Conservation (phyloP, 805 yeast species). For the Saturnispora serradocipensis region DNA sequence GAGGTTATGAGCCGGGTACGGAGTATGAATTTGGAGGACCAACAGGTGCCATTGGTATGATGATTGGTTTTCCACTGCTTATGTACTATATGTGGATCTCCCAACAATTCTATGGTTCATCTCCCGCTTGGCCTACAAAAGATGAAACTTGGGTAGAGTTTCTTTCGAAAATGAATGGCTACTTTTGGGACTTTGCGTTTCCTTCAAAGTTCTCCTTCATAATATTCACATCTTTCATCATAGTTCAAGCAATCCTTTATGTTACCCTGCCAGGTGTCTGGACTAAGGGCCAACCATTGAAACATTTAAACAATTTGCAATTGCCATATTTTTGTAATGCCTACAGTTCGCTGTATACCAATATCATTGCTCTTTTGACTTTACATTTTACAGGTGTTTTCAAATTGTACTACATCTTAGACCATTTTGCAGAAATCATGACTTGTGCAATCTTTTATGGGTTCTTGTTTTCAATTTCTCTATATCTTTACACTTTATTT, state of each 20-base stretch:
- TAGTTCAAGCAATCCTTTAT: conserved; percentile 64
- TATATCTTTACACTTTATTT: conserved; percentile 60
- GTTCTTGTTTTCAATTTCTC: conserved; percentile 50
- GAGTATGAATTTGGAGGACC: conserved; percentile 95
- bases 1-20: conserved; percentile 4
- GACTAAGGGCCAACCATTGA: conserved; percentile 91
- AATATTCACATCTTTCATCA: conserved; percentile 61
- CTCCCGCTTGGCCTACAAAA: conserved; percentile 56
- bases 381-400: conserved; percentile 71
- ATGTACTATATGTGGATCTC: conserved; percentile 98
- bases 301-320: conserved; percentile 69
- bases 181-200: conserved; percentile 43
- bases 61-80: conserved; percentile 81
- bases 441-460: conserved; percentile 82
- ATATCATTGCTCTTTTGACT: conserved; percentile 45
- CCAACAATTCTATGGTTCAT: conserved; percentile 70
- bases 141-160: conserved; percentile 49
- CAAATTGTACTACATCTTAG: conserved; percentile 66
- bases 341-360: conserved; percentile 67
- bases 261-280: conserved; percentile 85
- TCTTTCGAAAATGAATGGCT: conserved; percentile 33
- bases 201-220: conserved; percentile 58
- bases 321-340: conserved; percentile 94
- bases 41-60: conserved; percentile 81
- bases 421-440: conserved; percentile 86